These are phyloP conservation scores for Aquanectria penicillioides DNA, from an alignment of 2,329 filamentous ascomycete species.

Conservation along the genomic window DNA sequence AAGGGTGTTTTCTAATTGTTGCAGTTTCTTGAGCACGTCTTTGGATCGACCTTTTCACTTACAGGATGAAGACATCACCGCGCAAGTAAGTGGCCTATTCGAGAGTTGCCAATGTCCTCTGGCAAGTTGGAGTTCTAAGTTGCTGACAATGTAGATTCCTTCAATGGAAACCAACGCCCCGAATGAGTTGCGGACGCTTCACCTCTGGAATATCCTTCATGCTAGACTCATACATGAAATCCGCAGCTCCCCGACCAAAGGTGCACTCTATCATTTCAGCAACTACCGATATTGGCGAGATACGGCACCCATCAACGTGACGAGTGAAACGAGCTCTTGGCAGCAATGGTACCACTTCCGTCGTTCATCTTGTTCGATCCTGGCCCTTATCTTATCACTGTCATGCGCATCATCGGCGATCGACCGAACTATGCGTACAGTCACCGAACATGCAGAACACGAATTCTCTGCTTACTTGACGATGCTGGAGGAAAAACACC, in stretches of 20 bases:
- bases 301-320: not conserved
- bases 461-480: constrained; percentile 4
- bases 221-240: constrained; percentile 18
- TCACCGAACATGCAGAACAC: constrained; percentile 11
- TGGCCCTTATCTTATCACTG: constrained; percentile 7
- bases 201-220: constrained; percentile 17
- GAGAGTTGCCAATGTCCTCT: not conserved
- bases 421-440: constrained; percentile 1
- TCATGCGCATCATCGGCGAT: not conserved
- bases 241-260: constrained; percentile 6
- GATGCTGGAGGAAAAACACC: constrained; percentile 12
- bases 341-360: constrained; percentile 17
- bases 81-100: not conserved
- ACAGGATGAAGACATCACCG: constrained; percentile 24
- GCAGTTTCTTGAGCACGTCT: constrained; percentile 9
- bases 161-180: not conserved
- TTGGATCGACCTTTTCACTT: constrained; percentile 21
- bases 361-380: constrained; percentile 2
- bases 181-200: not conserved
- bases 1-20: not conserved
- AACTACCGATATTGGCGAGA: constrained; percentile 24
- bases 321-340: not conserved
- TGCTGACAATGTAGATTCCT: constrained; percentile 1
- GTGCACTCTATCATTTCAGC: constrained; percentile 20
- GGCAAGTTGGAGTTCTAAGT: not conserved